Conservation (phyloP, 2,329 filamentous ascomycete genomes). For the Colletotrichum cereale region DNA sequence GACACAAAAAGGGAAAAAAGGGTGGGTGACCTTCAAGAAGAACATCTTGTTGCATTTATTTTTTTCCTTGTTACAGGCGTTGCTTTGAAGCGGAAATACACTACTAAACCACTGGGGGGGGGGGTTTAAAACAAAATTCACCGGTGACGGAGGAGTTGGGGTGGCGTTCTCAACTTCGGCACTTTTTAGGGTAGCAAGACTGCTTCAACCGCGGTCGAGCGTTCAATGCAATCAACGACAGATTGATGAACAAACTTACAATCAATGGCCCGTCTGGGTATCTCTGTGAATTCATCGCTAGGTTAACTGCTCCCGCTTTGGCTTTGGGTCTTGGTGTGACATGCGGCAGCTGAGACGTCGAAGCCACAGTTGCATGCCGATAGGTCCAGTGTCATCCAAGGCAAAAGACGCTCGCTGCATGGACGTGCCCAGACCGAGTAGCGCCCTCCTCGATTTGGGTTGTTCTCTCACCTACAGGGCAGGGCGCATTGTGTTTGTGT, state of each 20-base stretch:
- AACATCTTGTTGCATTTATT: slow-evolving; percentile 48
- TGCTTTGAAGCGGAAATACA: slow-evolving; percentile 42
- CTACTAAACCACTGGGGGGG: slow-evolving; percentile 30
- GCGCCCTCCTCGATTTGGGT: not conserved
- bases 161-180: slow-evolving; percentile 45
- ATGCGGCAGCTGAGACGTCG: not conserved
- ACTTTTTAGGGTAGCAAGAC: slow-evolving; percentile 32
- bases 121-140: slow-evolving; percentile 36
- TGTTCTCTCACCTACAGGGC: not conserved
- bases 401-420: not conserved
- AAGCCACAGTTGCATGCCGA: not conserved
- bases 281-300: not conserved
- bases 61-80: slow-evolving; percentile 48
- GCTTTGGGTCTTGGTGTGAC: not conserved
- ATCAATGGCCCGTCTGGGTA: no score
- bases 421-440: not conserved
- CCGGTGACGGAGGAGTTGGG: slow-evolving; percentile 43
- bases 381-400: not conserved
- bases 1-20: slow-evolving; percentile 39
- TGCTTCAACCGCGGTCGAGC: slow-evolving; percentile 39
- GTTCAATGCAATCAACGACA: slow-evolving; percentile 35
- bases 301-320: not conserved
- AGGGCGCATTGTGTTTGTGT: not conserved
- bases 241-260: slow-evolving; percentile 14
- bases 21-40: slow-evolving; percentile 39